A percentile compares a stretch with the other conserved stretches of the same genome.
Conservation (phyloP, 2,329 filamentous ascomycete genomes). For the Colletotrichum coccodes region DNA sequence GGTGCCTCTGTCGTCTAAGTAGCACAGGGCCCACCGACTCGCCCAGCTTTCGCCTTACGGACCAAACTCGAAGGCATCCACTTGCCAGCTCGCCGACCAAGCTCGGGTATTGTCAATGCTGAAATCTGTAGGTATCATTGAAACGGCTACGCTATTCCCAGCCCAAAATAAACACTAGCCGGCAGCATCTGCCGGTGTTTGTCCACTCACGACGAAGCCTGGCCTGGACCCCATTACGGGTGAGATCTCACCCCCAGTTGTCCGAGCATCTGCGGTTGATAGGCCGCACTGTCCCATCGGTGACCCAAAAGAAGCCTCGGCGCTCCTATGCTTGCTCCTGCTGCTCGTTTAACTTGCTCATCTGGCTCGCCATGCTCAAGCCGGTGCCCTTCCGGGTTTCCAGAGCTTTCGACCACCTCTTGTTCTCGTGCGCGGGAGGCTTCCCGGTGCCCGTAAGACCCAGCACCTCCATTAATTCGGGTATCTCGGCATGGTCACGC, state of each 20-base stretch:
- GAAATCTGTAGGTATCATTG: constrained; percentile 23
- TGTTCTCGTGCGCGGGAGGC: constrained; percentile 48
- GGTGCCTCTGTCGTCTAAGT: too few species aligned
- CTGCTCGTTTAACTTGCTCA: constrained; percentile 53
- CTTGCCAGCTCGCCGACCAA: background rate
- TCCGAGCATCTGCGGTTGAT: constrained; percentile 2
- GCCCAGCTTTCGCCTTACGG: background rate
- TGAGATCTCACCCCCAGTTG: background rate
- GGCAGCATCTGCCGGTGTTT: constrained; percentile 1
- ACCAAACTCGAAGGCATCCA: background rate
- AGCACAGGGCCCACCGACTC: background rate
- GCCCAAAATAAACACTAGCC: background rate
- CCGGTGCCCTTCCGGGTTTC: constrained; percentile 64
- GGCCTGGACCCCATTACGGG: background rate
- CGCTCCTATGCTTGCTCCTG: constrained; percentile 19
- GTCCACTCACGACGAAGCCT: background rate
- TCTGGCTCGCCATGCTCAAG: constrained; percentile 59
- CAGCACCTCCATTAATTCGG: constrained; percentile 71
- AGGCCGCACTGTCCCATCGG: constrained; percentile 6
- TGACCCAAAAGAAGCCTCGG: constrained; percentile 11
- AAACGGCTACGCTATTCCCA: constrained; percentile 19
- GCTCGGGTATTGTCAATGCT: background rate
- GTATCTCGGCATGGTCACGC: constrained; percentile 79
- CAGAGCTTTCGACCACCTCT: constrained; percentile 59
- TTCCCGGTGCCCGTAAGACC: constrained; percentile 60